A percentile compares a stretch with the other conserved stretches of the same genome.
Evolutionary conservation across 768 basidiomycete genomes (phyloP).

Genomic region (Boletus rufocinnamomeus): DNA sequence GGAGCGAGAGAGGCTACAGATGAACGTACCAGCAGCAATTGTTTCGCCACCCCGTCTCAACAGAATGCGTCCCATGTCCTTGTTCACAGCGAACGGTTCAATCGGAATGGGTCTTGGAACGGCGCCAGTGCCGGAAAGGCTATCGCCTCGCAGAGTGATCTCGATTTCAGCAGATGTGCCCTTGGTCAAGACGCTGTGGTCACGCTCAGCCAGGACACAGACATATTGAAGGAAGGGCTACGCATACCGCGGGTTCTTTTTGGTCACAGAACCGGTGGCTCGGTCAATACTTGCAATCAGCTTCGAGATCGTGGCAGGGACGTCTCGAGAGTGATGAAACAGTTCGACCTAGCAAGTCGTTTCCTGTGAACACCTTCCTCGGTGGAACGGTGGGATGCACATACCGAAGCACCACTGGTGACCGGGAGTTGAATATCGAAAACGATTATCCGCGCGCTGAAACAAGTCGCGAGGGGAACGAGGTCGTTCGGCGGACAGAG

Average conservation of each 20-base stretch:
- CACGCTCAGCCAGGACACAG: constrained; percentile 8
- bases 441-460: constrained; percentile 87
- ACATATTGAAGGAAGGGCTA: not conserved
- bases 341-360: constrained; percentile 68
- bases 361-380: not conserved
- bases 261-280: constrained; percentile 68
- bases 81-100: constrained; percentile 84
- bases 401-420: constrained; percentile 80
- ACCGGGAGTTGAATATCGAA: constrained; percentile 93
- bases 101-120: constrained; percentile 69
- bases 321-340: constrained; percentile 91
- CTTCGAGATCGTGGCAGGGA: constrained; percentile 85
- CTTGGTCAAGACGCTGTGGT: constrained; percentile 78
- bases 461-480: constrained; percentile 74
- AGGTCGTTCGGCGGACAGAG: constrained; percentile 73
- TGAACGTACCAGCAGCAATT: constrained; percentile 76
- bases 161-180: constrained; percentile 83
- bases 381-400: constrained; percentile 16
- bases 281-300: constrained; percentile 81
- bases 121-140: constrained; percentile 48
- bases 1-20: not conserved
- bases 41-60: constrained; percentile 91
- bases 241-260: constrained; percentile 74
- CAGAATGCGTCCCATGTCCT: constrained; percentile 94
- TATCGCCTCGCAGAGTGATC: constrained; percentile 65